A percentile compares a stretch with the other conserved stretches of the same genome.
Conservation (phyloP, 2,329 filamentous ascomycete species). For the Pestalotiopsis sp. region DNA sequence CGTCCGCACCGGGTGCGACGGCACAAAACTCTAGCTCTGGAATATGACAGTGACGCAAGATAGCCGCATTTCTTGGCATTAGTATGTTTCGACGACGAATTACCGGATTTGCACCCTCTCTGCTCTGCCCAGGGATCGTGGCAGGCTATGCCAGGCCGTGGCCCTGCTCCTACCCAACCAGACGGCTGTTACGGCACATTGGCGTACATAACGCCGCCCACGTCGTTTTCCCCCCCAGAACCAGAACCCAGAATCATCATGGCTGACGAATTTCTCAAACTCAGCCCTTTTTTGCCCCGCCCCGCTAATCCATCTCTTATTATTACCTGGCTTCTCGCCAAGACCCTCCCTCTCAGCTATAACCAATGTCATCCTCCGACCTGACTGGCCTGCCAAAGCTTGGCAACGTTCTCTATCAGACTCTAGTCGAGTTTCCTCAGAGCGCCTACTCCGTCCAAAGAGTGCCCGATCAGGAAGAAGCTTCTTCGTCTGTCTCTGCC, state of each 20-base stretch:
- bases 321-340: not conserved
- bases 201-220: not conserved
- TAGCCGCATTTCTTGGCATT: constrained; percentile 19
- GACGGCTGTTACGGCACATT: constrained; percentile 4
- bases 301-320: not conserved
- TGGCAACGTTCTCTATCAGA: constrained; percentile 23
- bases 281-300: not conserved
- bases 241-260: not conserved
- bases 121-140: not conserved
- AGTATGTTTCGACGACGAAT: constrained; percentile 21
- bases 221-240: not conserved
- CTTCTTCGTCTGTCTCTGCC: not conserved
- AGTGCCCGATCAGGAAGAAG: constrained; percentile 16
- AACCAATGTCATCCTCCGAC: constrained; percentile 7
- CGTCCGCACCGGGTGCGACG: not conserved
- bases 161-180: not conserved
- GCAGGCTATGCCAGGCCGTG: not conserved
- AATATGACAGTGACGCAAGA: constrained; percentile 11
- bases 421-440: constrained; percentile 30
- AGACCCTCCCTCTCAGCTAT: not conserved
- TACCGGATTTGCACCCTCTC: not conserved
- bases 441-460: constrained; percentile 28
- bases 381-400: constrained; percentile 11
- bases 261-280: not conserved
- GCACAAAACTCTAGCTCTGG: constrained; percentile 1